Conservation (phyloP, 306 rosid species). For the Phaseolus lunatus region DNA sequence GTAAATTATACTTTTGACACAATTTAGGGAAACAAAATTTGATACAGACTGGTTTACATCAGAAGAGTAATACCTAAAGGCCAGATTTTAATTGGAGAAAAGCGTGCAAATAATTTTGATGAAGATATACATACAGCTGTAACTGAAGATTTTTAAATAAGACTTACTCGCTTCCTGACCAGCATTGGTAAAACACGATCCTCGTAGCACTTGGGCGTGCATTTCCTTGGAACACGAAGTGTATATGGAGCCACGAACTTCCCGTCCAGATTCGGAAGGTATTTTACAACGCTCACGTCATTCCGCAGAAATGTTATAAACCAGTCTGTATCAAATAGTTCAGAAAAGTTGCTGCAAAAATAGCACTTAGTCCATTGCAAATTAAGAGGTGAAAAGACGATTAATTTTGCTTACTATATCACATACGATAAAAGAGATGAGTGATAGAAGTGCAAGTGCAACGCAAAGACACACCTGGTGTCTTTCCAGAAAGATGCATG, state of each 20-base stretch:
- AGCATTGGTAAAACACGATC: slow-evolving; percentile 75
- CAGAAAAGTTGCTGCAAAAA: slow-evolving; percentile 80
- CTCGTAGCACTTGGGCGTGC: slow-evolving; percentile 69
- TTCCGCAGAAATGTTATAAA: slow-evolving; percentile 76
- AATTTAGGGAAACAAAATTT: no score
- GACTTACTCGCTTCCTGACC: slow-evolving; percentile 72
- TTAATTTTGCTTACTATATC: slow-evolving; percentile 10
- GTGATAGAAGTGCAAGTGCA: not conserved
- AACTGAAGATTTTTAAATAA: slow-evolving; percentile 5
- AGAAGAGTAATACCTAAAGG: no score
- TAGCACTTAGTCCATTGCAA: slow-evolving; percentile 31
- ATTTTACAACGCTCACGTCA: slow-evolving; percentile 70
- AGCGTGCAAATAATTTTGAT: not conserved
- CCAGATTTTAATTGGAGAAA: not conserved
- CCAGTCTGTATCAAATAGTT: slow-evolving; percentile 79
- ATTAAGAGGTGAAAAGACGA: slow-evolving; percentile 23
- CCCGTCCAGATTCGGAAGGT: slow-evolving; percentile 62
- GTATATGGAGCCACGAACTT: slow-evolving; percentile 55
- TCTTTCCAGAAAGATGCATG: slow-evolving; percentile 92
- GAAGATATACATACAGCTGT: not conserved
- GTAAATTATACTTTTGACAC: no score
- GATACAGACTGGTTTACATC: no score
- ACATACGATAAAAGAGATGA: not conserved
- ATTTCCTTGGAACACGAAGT: slow-evolving; percentile 91
- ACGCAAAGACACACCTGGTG: slow-evolving; percentile 60